Percentiles rank a stretch among this genome's conserved stretches.
These are phyloP conservation scores for Malania oleifera DNA, from an alignment of 164 flowering plant species.

Conservation along the genomic window DNA sequence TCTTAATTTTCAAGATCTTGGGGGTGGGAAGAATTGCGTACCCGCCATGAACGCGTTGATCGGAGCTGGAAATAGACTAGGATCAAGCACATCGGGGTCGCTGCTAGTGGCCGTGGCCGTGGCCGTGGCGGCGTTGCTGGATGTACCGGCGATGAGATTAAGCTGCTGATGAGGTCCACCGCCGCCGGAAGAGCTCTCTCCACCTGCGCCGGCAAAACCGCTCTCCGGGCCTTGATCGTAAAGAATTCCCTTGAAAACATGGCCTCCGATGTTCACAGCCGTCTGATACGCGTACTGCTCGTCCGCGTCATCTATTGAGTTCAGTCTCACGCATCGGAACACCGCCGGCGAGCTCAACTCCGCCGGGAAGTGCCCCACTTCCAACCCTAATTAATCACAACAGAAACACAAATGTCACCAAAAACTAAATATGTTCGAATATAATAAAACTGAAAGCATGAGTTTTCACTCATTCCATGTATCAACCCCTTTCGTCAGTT, in stretches of 20 bases:
- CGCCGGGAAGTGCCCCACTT: conserved; percentile 41
- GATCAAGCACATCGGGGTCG: conserved; percentile 21
- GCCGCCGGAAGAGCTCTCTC: conserved; percentile 26
- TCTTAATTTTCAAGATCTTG: conserved; percentile 28
- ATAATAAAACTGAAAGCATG: not conserved
- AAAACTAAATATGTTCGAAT: not conserved
- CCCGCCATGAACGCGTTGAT: conserved; percentile 73
- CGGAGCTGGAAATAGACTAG: conserved; percentile 41
- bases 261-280: conserved; percentile 67
- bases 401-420: conserved; percentile 5
- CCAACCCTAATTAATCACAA: conserved; percentile 26
- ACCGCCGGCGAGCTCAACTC: conserved; percentile 49
- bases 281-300: conserved; percentile 59
- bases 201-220: conserved; percentile 18
- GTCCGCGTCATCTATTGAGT: conserved; percentile 42
- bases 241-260: conserved; percentile 62
- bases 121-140: conserved; percentile 14
- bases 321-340: conserved; percentile 57
- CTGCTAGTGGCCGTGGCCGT: conserved; percentile 1
- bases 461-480: not conserved
- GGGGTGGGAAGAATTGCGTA: conserved; percentile 80
- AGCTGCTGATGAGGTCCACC: conserved; percentile 26
- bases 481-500: conserved; percentile 25
- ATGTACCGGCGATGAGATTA: conserved; percentile 16
- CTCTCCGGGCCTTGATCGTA: conserved; percentile 62